Conservation (phyloP, 768 basidiomycete species). For the Gymnopilus dilepis region DNA sequence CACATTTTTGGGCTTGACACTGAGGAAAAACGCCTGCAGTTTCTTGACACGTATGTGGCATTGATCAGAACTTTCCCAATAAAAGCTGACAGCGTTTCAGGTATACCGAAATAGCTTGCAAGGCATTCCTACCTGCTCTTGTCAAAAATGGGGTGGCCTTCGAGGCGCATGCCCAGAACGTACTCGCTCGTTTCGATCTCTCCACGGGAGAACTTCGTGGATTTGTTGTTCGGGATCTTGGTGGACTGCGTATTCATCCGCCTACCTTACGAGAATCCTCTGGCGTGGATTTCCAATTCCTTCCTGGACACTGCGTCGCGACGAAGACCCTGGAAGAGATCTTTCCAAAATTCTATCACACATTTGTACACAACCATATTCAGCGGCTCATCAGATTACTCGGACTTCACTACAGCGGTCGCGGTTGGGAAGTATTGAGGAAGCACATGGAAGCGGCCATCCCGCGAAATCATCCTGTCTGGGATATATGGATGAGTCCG, state of each 20-base stretch:
- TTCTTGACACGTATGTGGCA: conserved; percentile 49
- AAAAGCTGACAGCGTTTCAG: conserved; percentile 31
- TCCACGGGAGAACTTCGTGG: conserved; percentile 48
- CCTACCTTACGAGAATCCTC: conserved; percentile 52
- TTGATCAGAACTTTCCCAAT: neutral
- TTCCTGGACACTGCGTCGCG: conserved; percentile 57
- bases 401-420: conserved; percentile 54
- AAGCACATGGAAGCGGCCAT: conserved; percentile 49
- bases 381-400: conserved; percentile 61
- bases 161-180: conserved; percentile 66
- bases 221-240: conserved; percentile 62
- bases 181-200: conserved; percentile 51
- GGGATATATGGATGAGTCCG: conserved; percentile 52
- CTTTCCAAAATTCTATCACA: conserved; percentile 64
- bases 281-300: conserved; percentile 55
- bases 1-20: conserved; percentile 52
- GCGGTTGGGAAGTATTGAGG: conserved; percentile 56
- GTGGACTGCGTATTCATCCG: conserved; percentile 61
- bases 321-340: conserved; percentile 53
- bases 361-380: conserved; percentile 63
- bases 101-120: conserved; percentile 55
- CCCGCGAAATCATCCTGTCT: conserved; percentile 49
- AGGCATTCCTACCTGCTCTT: conserved; percentile 56
- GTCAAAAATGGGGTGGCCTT: conserved; percentile 62
- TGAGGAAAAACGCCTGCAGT: conserved; percentile 47